Evolutionary conservation across 495 filamentous ascomycete species (phyloP).

Genomic region (Talaromyces liani): DNA sequence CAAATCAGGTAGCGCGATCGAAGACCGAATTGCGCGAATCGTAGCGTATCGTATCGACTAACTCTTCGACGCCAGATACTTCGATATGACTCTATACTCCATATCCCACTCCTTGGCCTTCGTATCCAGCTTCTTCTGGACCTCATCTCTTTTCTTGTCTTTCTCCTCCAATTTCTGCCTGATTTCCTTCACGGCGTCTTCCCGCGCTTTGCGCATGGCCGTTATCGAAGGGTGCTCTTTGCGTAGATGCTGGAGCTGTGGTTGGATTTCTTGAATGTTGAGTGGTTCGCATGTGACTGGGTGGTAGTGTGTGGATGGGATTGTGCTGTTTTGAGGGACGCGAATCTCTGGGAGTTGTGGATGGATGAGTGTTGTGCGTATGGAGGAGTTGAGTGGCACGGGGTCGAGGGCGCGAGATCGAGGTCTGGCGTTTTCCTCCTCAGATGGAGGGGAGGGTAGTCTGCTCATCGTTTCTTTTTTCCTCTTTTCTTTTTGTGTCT

Average conservation of each 20-base stretch:
- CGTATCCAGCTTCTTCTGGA: conserved; percentile 38
- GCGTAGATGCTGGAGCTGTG: conserved; percentile 29
- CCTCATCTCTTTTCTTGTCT: conserved; percentile 32
- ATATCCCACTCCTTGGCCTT: conserved; percentile 38
- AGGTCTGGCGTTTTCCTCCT: conserved; percentile 12
- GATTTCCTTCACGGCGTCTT: conserved; percentile 31
- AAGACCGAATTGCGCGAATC: not conserved
- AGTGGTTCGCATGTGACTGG: conserved; percentile 35
- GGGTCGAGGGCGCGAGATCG: conserved; percentile 7
- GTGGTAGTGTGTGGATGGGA: conserved; percentile 28
- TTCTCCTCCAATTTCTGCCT: conserved; percentile 31
- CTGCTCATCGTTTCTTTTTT: conserved; percentile 20
- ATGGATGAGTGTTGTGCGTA: conserved; percentile 37
- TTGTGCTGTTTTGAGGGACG: conserved; percentile 22
- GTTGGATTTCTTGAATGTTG: conserved; percentile 18
- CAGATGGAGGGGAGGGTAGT: conserved; percentile 28
- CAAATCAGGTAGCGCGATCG: no score
- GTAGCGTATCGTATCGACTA: not conserved
- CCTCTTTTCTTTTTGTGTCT: not conserved
- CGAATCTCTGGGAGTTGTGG: conserved; percentile 31
- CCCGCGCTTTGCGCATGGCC: conserved; percentile 32
- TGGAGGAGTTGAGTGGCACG: conserved; percentile 27
- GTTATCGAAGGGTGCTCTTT: conserved; percentile 30
- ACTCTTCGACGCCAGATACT: conserved; percentile 23
- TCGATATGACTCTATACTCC: conserved; percentile 39